A percentile compares a stretch with the other conserved stretches of the same genome.
Evolutionary conservation across 306 rosid species (phyloP).

Genomic region (Carpinus viminea): DNA sequence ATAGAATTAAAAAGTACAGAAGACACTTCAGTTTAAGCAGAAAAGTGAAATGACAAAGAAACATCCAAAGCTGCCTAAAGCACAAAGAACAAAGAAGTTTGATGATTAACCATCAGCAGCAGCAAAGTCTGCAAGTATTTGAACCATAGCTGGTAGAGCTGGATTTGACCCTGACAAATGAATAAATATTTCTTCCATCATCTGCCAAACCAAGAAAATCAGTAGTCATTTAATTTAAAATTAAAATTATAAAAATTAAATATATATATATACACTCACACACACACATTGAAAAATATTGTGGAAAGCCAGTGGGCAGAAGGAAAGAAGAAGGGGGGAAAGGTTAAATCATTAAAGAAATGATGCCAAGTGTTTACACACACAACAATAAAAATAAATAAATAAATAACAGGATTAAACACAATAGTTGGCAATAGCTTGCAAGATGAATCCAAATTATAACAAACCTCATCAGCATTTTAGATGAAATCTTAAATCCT

Average conservation of each 20-base stretch:
- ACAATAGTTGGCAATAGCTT: neutral
- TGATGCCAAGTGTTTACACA: neutral
- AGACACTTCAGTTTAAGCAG: constrained; percentile 32
- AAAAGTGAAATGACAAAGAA: neutral
- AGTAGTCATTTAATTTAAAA: neutral
- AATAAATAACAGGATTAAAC: neutral
- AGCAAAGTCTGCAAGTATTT: constrained; percentile 92
- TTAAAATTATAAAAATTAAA: neutral
- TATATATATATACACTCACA: too few relatives aligned
- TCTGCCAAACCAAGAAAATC: constrained; percentile 57
- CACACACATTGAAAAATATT: neutral
- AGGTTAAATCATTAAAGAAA: neutral
- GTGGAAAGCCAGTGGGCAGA: neutral
- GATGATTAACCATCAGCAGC: constrained; percentile 69
- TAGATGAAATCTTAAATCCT: constrained; percentile 6
- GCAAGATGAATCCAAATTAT: neutral
- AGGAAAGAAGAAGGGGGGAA: neutral
- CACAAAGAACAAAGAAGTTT: constrained; percentile 17
- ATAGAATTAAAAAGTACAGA: constrained; percentile 31
- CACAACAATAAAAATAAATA: too few relatives aligned
- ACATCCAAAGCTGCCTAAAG: constrained; percentile 18
- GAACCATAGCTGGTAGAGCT: constrained; percentile 87
- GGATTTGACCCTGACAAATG: constrained; percentile 85
- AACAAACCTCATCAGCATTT: neutral
- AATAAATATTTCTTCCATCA: constrained; percentile 93